phyloP scores from a whole-genome alignment of 352 stramenopile genomes.

The Globisporangium megalacanthum region DNA sequence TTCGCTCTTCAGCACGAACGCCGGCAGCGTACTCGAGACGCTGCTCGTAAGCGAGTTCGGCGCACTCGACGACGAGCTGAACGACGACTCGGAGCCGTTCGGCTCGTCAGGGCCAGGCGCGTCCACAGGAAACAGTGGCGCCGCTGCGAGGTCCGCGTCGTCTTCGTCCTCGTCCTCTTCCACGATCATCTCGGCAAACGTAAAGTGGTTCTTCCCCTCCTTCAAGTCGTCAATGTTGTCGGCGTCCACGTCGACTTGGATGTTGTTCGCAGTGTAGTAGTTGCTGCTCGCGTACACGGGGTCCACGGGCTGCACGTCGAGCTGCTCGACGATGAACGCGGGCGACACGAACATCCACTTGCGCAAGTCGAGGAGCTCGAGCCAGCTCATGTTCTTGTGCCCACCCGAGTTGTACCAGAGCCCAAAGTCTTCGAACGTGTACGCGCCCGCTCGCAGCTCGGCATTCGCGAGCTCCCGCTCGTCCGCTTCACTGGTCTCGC shows the following conservation, averaged over 20 bases:
- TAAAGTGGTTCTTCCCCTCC: slow-evolving; percentile 37
- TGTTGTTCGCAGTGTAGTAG: slow-evolving; percentile 85
- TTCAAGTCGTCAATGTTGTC: slow-evolving; percentile 28
- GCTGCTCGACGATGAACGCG: slow-evolving; percentile 50
- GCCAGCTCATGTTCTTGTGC: slow-evolving; percentile 74
- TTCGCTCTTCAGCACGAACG: slow-evolving; percentile 77
- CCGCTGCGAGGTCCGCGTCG: slow-evolving; percentile 12
- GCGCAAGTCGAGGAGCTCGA: slow-evolving; percentile 79
- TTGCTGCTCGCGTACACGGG: slow-evolving; percentile 66
- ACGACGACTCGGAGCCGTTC: slow-evolving; percentile 24
- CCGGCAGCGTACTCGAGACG: slow-evolving; percentile 54
- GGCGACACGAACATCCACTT: slow-evolving; percentile 83
- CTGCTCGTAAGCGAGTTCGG: slow-evolving; percentile 42
- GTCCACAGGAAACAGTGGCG: neutral
- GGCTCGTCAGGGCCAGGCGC: slow-evolving; percentile 8
- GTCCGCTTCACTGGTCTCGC: slow-evolving; percentile 7
- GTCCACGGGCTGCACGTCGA: slow-evolving; percentile 71
- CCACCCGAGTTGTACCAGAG: slow-evolving; percentile 83
- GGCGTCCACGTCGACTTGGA: slow-evolving; percentile 66
- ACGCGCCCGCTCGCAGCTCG: slow-evolving; percentile 47
- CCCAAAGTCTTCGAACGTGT: slow-evolving; percentile 82
- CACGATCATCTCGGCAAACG: slow-evolving; percentile 57
- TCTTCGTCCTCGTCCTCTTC: slow-evolving; percentile 77
- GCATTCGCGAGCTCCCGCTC: slow-evolving; percentile 36
- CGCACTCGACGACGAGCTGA: slow-evolving; percentile 54